Evolutionary conservation across 2,329 filamentous ascomycete genomes (phyloP).

Genomic region (Colletotrichum lentis): DNA sequence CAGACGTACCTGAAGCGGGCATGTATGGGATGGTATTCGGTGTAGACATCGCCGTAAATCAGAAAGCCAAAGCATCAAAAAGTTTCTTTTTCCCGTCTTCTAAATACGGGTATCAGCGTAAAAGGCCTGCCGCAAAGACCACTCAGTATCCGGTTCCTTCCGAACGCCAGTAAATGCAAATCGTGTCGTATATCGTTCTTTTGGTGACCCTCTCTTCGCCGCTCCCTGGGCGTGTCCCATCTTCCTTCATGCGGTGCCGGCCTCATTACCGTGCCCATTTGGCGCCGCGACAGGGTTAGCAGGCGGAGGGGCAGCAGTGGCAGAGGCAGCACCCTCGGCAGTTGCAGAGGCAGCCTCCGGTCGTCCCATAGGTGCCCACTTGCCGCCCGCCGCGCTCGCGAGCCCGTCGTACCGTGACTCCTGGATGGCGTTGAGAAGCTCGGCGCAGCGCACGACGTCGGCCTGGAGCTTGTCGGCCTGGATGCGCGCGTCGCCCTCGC

Average conservation of each 20-base stretch:
- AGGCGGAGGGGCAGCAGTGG: not conserved
- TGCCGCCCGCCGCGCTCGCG: constrained; percentile 49
- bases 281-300: not conserved
- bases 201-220: no score
- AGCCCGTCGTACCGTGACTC: constrained; percentile 46
- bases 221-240: no score
- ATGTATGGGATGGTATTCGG: not conserved
- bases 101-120: constrained; percentile 27
- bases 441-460: constrained; percentile 49
- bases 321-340: not conserved
- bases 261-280: not conserved
- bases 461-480: constrained; percentile 50
- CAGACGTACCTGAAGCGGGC: not conserved
- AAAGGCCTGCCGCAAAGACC: not conserved
- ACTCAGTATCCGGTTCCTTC: not conserved
- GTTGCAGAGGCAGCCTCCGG: constrained; percentile 13
- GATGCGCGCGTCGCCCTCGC: constrained; percentile 47
- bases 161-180: constrained; percentile 28
- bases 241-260: not conserved
- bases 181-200: not conserved
- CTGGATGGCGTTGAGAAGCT: constrained; percentile 49
- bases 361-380: constrained; percentile 46
- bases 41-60: not conserved
- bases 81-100: constrained; percentile 3
- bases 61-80: constrained; percentile 11